phyloP scores from a whole-genome alignment of 495 filamentous ascomycete species.

The Bryoglossum gracile region DNA sequence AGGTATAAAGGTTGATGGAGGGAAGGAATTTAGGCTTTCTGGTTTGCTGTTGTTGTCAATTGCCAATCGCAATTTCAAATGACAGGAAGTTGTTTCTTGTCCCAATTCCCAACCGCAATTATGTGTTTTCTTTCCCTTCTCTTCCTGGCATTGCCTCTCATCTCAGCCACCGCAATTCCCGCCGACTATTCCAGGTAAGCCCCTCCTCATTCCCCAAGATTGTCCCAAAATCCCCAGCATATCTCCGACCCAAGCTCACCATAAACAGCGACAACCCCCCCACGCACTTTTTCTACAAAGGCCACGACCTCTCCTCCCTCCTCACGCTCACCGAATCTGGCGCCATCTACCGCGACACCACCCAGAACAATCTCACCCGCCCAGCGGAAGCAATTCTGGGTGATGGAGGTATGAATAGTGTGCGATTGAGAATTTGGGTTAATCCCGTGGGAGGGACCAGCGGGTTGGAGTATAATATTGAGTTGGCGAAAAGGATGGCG shows the following conservation, averaged over 20 bases:
- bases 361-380: slow-evolving; percentile 27
- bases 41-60: too few relatives aligned
- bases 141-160: neutral
- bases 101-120: too few relatives aligned
- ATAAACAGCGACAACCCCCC: neutral
- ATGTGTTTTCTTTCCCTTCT: neutral
- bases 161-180: slow-evolving; percentile 1
- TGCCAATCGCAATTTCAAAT: too few relatives aligned
- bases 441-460: slow-evolving; percentile 25
- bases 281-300: slow-evolving; percentile 30
- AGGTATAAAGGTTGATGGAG: too few relatives aligned
- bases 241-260: neutral
- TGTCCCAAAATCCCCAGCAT: too few relatives aligned
- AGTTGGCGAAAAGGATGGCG: slow-evolving; percentile 29
- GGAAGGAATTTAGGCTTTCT: too few relatives aligned
- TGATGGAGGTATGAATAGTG: slow-evolving; percentile 37
- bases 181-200: neutral
- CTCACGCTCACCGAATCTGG: slow-evolving; percentile 30
- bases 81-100: too few relatives aligned
- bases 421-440: slow-evolving; percentile 30
- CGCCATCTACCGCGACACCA: slow-evolving; percentile 31
- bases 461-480: slow-evolving; percentile 27
- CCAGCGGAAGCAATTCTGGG: slow-evolving; percentile 34
- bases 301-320: slow-evolving; percentile 34
- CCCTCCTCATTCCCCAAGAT: too few relatives aligned